Conservation (phyloP, 148 eudicot species). For the Polygonum maritimum region DNA sequence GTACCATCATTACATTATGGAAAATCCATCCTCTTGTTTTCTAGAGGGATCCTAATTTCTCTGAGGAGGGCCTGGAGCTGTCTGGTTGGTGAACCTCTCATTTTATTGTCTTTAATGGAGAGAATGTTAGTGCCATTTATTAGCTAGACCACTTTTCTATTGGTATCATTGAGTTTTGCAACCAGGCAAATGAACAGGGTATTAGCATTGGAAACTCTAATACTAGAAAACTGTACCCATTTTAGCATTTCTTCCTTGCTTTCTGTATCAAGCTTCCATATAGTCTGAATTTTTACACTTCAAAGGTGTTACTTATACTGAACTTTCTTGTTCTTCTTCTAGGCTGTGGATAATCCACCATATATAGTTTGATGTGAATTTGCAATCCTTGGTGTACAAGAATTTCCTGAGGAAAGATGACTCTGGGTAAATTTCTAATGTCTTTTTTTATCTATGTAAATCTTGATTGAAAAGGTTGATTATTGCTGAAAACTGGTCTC, state of each 20-base stretch:
- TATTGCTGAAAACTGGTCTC: neutral
- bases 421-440: neutral
- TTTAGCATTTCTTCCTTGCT: neutral
- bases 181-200: neutral
- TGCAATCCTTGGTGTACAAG: neutral
- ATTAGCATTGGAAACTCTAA: neutral
- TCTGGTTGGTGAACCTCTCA: slow-evolving; percentile 6
- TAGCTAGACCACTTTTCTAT: neutral
- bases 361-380: neutral
- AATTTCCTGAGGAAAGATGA: neutral
- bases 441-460: neutral
- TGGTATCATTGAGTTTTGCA: neutral
- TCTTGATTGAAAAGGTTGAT: neutral
- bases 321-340: neutral
- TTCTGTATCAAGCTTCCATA: neutral
- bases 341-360: neutral
- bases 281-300: neutral
- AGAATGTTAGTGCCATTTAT: neutral
- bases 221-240: neutral
- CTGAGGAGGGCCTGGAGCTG: neutral
- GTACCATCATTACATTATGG: slow-evolving; percentile 2
- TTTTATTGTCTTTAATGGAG: slow-evolving; percentile 4
- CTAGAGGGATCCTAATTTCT: slow-evolving; percentile 4
- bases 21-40: neutral
- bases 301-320: neutral